phyloP scores from a whole-genome alignment of 2,329 filamentous ascomycete genomes.

The Alternaria conjuncta region DNA sequence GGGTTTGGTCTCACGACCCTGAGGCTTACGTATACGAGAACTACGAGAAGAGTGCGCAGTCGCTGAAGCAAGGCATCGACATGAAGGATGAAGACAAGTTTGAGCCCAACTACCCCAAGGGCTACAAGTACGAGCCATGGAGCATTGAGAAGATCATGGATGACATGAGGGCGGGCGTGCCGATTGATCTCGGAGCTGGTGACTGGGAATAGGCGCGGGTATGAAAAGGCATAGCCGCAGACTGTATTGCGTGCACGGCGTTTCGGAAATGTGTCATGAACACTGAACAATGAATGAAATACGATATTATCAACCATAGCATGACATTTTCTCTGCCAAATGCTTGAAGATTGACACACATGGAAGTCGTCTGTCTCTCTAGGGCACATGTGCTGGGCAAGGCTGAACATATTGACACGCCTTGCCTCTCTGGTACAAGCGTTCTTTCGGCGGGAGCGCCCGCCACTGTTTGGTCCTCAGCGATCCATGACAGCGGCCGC shows the following conservation, averaged over 20 bases:
- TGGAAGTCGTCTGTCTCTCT: neutral
- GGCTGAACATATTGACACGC: neutral
- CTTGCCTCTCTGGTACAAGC: neutral
- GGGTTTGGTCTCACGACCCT: slow-evolving; percentile 56
- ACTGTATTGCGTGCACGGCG: neutral
- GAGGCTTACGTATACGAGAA: slow-evolving; percentile 55
- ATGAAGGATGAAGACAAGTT: slow-evolving; percentile 52
- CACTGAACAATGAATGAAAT: neutral
- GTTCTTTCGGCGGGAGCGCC: neutral
- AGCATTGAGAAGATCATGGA: slow-evolving; percentile 52
- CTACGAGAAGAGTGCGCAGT: slow-evolving; percentile 51
- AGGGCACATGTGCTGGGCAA: neutral
- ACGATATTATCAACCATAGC: neutral
- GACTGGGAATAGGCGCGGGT: slow-evolving; percentile 41
- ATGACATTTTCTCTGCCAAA: neutral
- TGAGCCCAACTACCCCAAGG: slow-evolving; percentile 54
- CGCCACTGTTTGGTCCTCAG: neutral
- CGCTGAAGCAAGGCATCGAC: slow-evolving; percentile 50
- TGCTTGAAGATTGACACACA: neutral
- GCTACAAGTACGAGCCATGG: slow-evolving; percentile 52
- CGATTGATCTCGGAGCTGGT: slow-evolving; percentile 43
- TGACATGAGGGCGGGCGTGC: slow-evolving; percentile 45
- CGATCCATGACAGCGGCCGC: neutral
- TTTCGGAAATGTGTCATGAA: neutral
- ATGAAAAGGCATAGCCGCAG: neutral